Conservation (phyloP, 2,329 filamentous ascomycete genomes). For the Fusarium siculi region DNA sequence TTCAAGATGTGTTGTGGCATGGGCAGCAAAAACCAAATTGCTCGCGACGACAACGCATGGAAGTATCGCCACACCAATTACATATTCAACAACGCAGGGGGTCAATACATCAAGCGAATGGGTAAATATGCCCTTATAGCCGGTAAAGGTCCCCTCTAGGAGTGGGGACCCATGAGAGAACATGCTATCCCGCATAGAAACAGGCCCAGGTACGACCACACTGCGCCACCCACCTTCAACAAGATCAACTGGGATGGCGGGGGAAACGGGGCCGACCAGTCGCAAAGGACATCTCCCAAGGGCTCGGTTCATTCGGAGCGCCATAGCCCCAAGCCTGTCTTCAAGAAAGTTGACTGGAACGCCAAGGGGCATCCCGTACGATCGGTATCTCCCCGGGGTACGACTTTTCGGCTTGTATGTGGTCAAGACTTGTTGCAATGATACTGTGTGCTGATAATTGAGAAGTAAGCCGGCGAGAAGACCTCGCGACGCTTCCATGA, state of each 20-base stretch:
- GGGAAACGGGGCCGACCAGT: fast-evolving
- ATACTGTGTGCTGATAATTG: background rate
- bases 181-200: background rate
- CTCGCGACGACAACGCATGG: background rate
- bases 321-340: background rate
- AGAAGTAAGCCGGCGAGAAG: background rate
- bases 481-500: background rate
- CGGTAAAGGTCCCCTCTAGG: background rate
- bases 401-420: background rate
- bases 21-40: background rate
- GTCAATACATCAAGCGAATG: background rate
- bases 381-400: background rate
- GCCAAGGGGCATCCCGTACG: background rate
- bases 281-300: background rate
- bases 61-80: background rate
- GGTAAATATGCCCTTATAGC: background rate
- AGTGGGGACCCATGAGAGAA: background rate
- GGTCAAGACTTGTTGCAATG: background rate
- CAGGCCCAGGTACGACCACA: background rate
- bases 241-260: background rate
- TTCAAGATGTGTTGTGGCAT: background rate
- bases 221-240: background rate
- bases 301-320: background rate
- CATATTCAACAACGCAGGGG: background rate
- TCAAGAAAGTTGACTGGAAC: background rate